Base-by-base conservation (phyloP, 2,329 filamentous ascomycete genomes). In the Aureobasidium sp. region DNA sequence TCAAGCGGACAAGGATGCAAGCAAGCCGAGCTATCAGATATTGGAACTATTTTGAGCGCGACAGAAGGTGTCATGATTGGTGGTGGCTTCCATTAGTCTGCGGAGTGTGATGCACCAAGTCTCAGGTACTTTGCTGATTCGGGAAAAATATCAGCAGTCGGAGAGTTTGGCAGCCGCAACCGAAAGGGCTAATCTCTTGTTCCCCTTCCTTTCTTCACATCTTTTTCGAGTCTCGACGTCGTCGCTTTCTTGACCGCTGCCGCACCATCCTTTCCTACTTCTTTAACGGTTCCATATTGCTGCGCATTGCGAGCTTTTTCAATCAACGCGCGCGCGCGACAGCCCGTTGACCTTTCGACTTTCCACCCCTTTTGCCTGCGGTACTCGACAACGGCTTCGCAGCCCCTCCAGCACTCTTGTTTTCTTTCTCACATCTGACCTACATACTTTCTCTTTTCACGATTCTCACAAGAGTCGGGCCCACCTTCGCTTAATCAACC, bases 101-200 rank as follows among this genome's bases (percentile, higher is more conserved):
- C 41, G 41, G 55, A 32, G 45, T 32, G 21, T 48, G 42, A 30
- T 39, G 44, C 32, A 59, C 29, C 29, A 21, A n/a, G 55, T 59
- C 55, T 59, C 55, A 59, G 55, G 55, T 59, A 36, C 53, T 45
- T 44, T 45, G 27, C 29, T 32, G 34, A 36, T 37, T 48, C 32
- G 44, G 55, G 54, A 16, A 59, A 59, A 39, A n/a, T 32, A 54
- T 54, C 50, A 21, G 16, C 50, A 11, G 50, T 42, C 50, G 55
- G 55, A 59, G 55, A 59, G 32, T 59, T 59, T 59, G 55, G 55
- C 55, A 59, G 42, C 55, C 55, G 41, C 21, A 59, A 42, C 57
- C 44, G 57, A 50, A 48, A 50, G 44, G 27, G 57, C 45, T 21
- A 59, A 59, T 59, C 57, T 59, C 57, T 45, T 59, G 34, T 25